Base-by-base conservation (phyloP, 108 stramenopile species). In the Fragilaria radians region DNA sequence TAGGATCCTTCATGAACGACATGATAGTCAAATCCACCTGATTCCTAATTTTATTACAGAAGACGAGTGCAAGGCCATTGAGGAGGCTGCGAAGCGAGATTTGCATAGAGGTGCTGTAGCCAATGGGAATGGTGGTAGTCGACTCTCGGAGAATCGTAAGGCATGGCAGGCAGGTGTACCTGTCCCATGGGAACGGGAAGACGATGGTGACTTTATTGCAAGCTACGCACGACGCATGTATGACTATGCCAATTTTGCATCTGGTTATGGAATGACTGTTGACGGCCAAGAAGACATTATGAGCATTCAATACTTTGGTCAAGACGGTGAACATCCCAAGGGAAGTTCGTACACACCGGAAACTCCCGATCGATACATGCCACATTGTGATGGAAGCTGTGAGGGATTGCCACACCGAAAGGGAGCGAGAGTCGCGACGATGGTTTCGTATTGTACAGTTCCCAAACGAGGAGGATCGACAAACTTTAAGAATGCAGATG, bases 331-430 rank as follows among this genome's bases (percentile, higher is more conserved):
- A 46, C 72, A 81, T 52, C 55, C 77, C 68, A 11, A 62, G 66
- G 0, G 76, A 49, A 62, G 48, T 14, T 52, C 50, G 50, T 23
- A 52, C 19, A 24, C 7, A 5, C 22, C 22, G 14, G 45, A 59
- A 9, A 5, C 61, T n/a, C 73, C 78, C 9, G 87, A 96, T 74
- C 72, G 87, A 23, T 96, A 96, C 68, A 73, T 61, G 32, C 92
- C 96, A 0, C 96, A 96, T 59, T 96, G 96, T 72, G 96, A 96
- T 65, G 96, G 96, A n/a, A 73, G 48, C 28, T 82, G 80, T 32
- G 66, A 67, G 48, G 90, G 89, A 0, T 62, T 80, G 18, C 67
- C 66, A 25, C 84, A 89, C 78, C 70, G 72, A 52, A 36, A 30
- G 1, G 85, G 85, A 7, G 86, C 88, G 0, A 65, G 95, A 31